Percentiles rank a stretch among this genome's conserved stretches.
phyloP scores from a whole-genome alignment of 495 filamentous ascomycete species.

The Stereocaulon alpinum region DNA sequence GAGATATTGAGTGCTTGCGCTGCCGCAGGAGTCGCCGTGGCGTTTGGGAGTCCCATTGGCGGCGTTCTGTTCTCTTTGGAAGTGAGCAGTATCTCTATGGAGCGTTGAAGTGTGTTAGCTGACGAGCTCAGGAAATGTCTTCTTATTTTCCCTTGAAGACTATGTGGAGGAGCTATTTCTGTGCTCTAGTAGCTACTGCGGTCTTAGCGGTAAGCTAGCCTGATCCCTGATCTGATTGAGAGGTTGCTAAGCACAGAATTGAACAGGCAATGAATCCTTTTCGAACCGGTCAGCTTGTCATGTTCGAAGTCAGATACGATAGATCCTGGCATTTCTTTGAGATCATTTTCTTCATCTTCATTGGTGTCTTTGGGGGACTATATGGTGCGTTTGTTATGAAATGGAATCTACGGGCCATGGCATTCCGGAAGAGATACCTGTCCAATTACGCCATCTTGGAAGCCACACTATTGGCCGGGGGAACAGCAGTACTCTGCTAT shows the following conservation, averaged over 20 bases:
- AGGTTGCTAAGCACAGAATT: neutral
- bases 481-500: constrained; percentile 86
- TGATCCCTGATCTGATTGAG: neutral
- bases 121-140: constrained; percentile 67
- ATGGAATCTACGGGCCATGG: constrained; percentile 86
- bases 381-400: constrained; percentile 98
- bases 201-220: constrained; percentile 59
- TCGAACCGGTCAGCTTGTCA: constrained; percentile 94
- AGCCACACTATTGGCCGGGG: constrained; percentile 67
- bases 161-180: constrained; percentile 97
- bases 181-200: constrained; percentile 89
- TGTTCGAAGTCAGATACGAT: constrained; percentile 97
- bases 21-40: constrained; percentile 90
- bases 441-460: constrained; percentile 79
- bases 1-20: constrained; percentile 93
- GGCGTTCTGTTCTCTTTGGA: constrained; percentile 94
- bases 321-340: constrained; percentile 98
- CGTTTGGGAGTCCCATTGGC: constrained; percentile 94
- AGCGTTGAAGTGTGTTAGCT: constrained; percentile 2
- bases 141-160: constrained; percentile 95
- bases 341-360: constrained; percentile 78
- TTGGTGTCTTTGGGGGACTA: constrained; percentile 88
- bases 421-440: constrained; percentile 92
- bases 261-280: constrained; percentile 88
- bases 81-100: constrained; percentile 25